Evolutionary conservation across 208 protist genomes (phyloP).

Genomic region (Chromosphaera perkinsii): DNA sequence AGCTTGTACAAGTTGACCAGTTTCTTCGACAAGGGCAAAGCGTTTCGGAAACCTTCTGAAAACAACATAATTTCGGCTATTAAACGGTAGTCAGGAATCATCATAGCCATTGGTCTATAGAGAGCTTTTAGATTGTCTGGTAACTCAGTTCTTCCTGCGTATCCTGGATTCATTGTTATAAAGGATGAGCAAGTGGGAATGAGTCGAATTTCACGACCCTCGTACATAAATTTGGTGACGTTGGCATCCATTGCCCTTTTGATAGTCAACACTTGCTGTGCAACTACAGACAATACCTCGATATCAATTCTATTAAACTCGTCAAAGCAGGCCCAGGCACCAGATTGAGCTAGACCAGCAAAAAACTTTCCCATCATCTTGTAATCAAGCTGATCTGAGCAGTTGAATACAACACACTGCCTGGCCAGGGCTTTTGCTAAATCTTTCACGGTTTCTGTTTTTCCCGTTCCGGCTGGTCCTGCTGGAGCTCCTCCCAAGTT

Average conservation of each 20-base stretch:
- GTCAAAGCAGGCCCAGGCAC: too few species aligned
- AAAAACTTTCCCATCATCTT: too few species aligned
- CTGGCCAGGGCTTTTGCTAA: too few species aligned
- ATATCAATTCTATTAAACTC: too few species aligned
- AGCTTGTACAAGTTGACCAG: conserved; percentile 97
- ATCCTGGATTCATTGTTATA: conserved; percentile 99
- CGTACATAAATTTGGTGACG: conserved; percentile 81
- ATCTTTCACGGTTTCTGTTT: too few species aligned
- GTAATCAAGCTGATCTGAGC: too few species aligned
- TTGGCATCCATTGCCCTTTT: conserved; percentile 72
- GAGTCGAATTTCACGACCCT: conserved; percentile 83
- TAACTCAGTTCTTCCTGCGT: conserved; percentile 94
- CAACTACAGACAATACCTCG: conserved; percentile 96
- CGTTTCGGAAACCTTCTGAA: conserved; percentile 89
- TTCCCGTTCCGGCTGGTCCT: too few species aligned
- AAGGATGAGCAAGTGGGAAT: conserved; percentile 87
- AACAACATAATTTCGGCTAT: conserved; percentile 96
- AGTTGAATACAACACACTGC: too few species aligned
- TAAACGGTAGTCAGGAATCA: conserved; percentile 95
- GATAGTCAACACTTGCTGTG: conserved; percentile 89
- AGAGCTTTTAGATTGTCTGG: conserved; percentile 95
- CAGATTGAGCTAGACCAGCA: too few species aligned
- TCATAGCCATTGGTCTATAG: conserved; percentile 92
- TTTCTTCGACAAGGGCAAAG: conserved; percentile 86
- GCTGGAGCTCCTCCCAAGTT: too few species aligned